Evolutionary conservation across 2,329 filamentous ascomycete genomes (phyloP).

Genomic region (Coniochaeta ligniaria): DNA sequence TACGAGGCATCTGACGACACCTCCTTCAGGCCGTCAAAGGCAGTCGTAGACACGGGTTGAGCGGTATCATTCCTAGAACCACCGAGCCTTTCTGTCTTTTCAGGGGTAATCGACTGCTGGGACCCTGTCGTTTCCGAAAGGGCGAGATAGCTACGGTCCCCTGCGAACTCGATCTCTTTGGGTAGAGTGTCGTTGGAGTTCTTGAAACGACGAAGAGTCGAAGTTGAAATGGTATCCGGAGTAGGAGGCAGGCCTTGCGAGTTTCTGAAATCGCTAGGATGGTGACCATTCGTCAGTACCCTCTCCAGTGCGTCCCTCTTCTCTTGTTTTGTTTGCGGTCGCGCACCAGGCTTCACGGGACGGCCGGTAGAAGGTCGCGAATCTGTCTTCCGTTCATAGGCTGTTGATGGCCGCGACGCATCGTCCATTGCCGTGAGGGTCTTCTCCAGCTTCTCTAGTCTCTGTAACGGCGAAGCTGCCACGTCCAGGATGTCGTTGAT

Average conservation of each 20-base stretch:
- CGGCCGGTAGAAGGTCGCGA: conserved; percentile 9
- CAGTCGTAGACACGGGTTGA: conserved; percentile 23
- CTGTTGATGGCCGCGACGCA: conserved; percentile 18
- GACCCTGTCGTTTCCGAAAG: conserved; percentile 20
- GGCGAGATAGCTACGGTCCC: conserved; percentile 24
- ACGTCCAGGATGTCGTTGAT: conserved; percentile 36
- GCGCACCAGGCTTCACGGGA: conserved; percentile 10
- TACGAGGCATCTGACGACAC: conserved; percentile 14
- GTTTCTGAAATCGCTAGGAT: conserved; percentile 29
- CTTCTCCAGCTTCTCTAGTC: conserved; percentile 36
- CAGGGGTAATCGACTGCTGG: conserved; percentile 13
- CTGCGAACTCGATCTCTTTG: conserved; percentile 18
- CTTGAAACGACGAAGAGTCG: conserved; percentile 42
- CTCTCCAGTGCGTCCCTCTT: conserved; percentile 40
- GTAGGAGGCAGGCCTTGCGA: conserved; percentile 46
- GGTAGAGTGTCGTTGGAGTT: conserved; percentile 42
- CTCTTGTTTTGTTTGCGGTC: conserved; percentile 31
- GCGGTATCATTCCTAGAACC: conserved; percentile 6
- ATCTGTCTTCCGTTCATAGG: background rate
- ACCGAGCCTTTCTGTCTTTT: conserved; percentile 7
- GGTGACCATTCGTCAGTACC: conserved; percentile 39
- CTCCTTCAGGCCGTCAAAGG: conserved; percentile 22
- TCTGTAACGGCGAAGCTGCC: conserved; percentile 40
- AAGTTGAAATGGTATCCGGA: conserved; percentile 52
- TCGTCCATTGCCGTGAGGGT: conserved; percentile 20